These are phyloP conservation scores for Taxillus chinensis DNA, from an alignment of 164 flowering plant genomes.

Conservation along the genomic window DNA sequence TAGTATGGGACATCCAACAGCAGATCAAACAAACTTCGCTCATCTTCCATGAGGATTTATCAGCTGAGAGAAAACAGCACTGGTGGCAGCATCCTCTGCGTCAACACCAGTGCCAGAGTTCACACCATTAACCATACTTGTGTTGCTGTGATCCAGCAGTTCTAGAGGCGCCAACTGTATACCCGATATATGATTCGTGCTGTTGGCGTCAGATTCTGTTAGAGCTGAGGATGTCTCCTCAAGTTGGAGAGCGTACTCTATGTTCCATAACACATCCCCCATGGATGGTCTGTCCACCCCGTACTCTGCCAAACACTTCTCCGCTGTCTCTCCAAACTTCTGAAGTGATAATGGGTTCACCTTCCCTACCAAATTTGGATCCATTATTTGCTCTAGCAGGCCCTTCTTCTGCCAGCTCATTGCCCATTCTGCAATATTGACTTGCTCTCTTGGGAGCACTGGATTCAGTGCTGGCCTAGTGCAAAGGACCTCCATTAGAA, in stretches of 20 bases:
- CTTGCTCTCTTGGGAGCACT: conserved; percentile 87
- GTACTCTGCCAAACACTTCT: conserved; percentile 81
- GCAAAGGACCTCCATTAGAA: conserved; percentile 87
- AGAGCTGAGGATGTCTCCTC: conserved; percentile 73
- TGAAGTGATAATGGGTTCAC: conserved; percentile 74
- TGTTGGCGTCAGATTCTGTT: conserved; percentile 75
- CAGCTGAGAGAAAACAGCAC: conserved; percentile 92
- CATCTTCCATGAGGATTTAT: conserved; percentile 93
- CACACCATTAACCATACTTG: conserved; percentile 47
- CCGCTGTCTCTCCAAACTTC: conserved; percentile 89
- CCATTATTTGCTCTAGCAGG: conserved; percentile 84
- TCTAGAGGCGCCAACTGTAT: conserved; percentile 47
- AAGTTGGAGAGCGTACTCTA: conserved; percentile 89
- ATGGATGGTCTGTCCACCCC: conserved; percentile 89
- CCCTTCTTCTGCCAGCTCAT: conserved; percentile 95
- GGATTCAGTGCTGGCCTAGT: conserved; percentile 83
- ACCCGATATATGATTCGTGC: conserved; percentile 73
- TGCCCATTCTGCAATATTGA: conserved; percentile 92
- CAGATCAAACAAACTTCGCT: conserved; percentile 10
- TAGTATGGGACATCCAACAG: conserved; percentile 4
- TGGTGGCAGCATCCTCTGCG: conserved; percentile 73
- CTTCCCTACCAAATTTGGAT: conserved; percentile 52
- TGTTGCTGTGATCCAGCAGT: conserved; percentile 59
- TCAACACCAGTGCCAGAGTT: conserved; percentile 69
- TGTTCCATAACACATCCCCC: conserved; percentile 95